Base-by-base conservation (phyloP, 2,329 filamentous ascomycete genomes). In the Madurella fahalii region DNA sequence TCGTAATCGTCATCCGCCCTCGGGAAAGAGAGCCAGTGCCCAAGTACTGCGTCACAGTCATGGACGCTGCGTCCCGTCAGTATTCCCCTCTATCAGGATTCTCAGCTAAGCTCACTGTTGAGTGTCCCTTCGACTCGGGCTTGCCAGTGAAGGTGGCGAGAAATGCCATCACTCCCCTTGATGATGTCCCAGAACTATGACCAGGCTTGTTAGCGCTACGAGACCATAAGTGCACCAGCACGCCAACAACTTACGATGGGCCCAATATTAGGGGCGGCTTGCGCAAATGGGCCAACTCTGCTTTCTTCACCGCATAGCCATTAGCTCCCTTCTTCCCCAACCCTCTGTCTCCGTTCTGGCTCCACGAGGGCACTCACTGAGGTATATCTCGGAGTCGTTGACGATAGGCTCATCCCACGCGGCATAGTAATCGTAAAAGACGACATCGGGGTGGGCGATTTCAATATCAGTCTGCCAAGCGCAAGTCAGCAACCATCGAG, bases 381-480 rank as follows among this genome's bases (percentile, higher is more conserved):
- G 67, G 57, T 81, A 81, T 16, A 63, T 59, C 20, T 68, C 58
- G 44, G 68, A 68, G 61, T 81, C 78, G 5, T 65, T 66, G 8
- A 58, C 59, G 48, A 73, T 75, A 0, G 78, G 77, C 37, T 71
- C 69, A 63, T 79, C 69, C 57, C 76, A 88, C 2, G 84, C 84
- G 49, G 71, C 75, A 63, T 84, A 85, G 64, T 85, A 87, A 70
- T 87, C 80, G 62, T 88, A 88, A 66, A 81, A 81, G 5, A 74
- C 69, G 3, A 76, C 73, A 41, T 71, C 64, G 1, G 75, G 74
- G 48, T 77, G 74, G n/a, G 70, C 63, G 53, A 77, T 63, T 47
- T 74, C 72, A 31, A 71, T 64, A 50, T 80, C 77, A 42, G 77
- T 80, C 61, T 77, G 17, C 44, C 7, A 17, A 40, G 42, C 13